Conservation (phyloP, 371 early-diverging fungal genomes). For the Sanchytrium tribonematis region DNA sequence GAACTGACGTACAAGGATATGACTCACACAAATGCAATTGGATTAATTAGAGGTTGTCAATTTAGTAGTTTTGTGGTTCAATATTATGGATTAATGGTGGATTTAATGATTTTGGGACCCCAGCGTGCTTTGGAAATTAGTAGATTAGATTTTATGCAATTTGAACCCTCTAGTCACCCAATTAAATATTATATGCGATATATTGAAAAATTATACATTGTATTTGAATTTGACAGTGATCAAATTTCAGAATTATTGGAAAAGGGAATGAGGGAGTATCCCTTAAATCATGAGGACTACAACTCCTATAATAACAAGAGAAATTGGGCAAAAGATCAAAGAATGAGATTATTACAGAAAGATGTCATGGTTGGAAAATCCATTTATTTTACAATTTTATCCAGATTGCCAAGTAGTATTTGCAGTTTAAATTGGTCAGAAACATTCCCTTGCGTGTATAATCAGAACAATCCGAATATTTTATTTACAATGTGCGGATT, state of each 20-base stretch:
- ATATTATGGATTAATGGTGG: constrained; percentile 85
- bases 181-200: constrained; percentile 85
- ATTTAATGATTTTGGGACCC: constrained; percentile 79
- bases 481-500: constrained; percentile 69
- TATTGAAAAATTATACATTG: constrained; percentile 70
- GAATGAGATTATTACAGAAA: constrained; percentile 95
- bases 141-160: constrained; percentile 88
- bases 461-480: constrained; percentile 81
- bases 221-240: constrained; percentile 71
- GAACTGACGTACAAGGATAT: constrained; percentile 96
- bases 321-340: constrained; percentile 93
- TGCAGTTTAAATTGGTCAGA: constrained; percentile 95
- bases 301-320: constrained; percentile 12
- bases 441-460: constrained; percentile 77
- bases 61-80: constrained; percentile 92
- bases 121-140: constrained; percentile 87
- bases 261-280: constrained; percentile 83
- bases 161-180: constrained; percentile 77
- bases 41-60: constrained; percentile 89
- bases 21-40: constrained; percentile 82
- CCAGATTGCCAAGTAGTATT: constrained; percentile 77
- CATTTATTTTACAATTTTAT: constrained; percentile 93
- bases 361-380: constrained; percentile 84
- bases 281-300: constrained; percentile 47
- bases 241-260: constrained; percentile 83